Conservation (phyloP, 2,329 filamentous ascomycete genomes). For the Lachnellula occidentalis region DNA sequence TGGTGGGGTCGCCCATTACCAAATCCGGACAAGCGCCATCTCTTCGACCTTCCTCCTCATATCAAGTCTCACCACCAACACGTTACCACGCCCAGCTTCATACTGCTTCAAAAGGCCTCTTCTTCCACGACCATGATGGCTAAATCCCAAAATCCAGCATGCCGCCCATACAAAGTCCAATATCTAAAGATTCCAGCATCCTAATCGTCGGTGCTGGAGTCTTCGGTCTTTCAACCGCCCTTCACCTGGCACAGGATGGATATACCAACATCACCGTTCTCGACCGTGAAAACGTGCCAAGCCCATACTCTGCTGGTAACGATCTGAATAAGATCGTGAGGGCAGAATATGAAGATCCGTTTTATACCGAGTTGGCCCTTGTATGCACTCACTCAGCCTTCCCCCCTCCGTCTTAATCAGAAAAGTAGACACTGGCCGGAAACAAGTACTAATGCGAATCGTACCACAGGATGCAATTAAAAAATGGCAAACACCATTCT, state of each 20-base stretch:
- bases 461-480: too few relatives aligned
- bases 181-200: conserved; percentile 25
- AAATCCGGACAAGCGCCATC: too few relatives aligned
- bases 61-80: too few relatives aligned
- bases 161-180: too few relatives aligned
- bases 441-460: too few relatives aligned
- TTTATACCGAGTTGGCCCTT: neutral
- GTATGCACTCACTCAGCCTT: conserved; percentile 8
- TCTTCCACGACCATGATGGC: too few relatives aligned
- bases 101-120: too few relatives aligned
- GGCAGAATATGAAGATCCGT: conserved; percentile 19
- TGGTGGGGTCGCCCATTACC: too few relatives aligned
- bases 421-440: neutral
- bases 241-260: conserved; percentile 39
- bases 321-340: conserved; percentile 56
- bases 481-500: too few relatives aligned
- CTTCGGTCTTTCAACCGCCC: conserved; percentile 39
- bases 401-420: conserved; percentile 12
- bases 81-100: too few relatives aligned
- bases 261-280: conserved; percentile 44
- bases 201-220: conserved; percentile 39
- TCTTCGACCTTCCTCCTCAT: too few relatives aligned
- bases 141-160: too few relatives aligned
- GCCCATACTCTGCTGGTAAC: conserved; percentile 47
- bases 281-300: conserved; percentile 40